Conservation (phyloP, 2,329 filamentous ascomycete species). For the Tolypocladium ovalisporum region DNA sequence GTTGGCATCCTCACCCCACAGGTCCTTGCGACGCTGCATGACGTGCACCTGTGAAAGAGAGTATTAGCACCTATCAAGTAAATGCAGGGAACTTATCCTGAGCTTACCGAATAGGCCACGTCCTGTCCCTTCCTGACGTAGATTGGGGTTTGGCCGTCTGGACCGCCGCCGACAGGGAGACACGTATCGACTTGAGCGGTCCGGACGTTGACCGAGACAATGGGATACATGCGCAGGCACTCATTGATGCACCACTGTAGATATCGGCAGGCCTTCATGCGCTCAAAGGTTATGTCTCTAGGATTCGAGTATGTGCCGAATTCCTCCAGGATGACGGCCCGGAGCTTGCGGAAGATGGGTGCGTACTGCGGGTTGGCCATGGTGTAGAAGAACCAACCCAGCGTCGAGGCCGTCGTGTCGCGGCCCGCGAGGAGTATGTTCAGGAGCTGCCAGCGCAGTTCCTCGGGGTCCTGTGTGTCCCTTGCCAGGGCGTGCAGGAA, state of each 20-base stretch:
- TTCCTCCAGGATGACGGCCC: slow-evolving; percentile 24
- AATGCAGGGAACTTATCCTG: neutral
- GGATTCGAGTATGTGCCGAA: slow-evolving; percentile 36
- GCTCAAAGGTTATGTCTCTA: slow-evolving; percentile 13
- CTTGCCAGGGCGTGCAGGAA: slow-evolving; percentile 19
- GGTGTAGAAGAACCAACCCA: slow-evolving; percentile 36
- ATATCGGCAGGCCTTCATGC: slow-evolving; percentile 11
- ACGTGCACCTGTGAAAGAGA: slow-evolving; percentile 8
- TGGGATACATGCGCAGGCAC: slow-evolving; percentile 11
- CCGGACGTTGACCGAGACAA: slow-evolving; percentile 12
- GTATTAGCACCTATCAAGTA: neutral
- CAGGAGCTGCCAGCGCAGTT: slow-evolving; percentile 19
- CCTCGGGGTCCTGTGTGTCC: slow-evolving; percentile 18
- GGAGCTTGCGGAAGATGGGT: slow-evolving; percentile 29
- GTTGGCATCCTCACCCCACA: slow-evolving; percentile 27
- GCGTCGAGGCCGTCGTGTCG: slow-evolving; percentile 41
- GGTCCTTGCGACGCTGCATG: slow-evolving; percentile 26
- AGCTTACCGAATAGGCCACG: slow-evolving; percentile 23
- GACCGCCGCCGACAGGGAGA: slow-evolving; percentile 39
- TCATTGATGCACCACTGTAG: slow-evolving; percentile 15
- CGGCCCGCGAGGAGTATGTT: slow-evolving; percentile 37
- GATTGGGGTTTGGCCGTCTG: slow-evolving; percentile 33
- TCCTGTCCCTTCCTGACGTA: slow-evolving; percentile 35
- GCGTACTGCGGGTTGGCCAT: slow-evolving; percentile 24
- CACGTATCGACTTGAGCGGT: slow-evolving; percentile 28